Evolutionary conservation across 2,329 filamentous ascomycete genomes (phyloP).

Genomic region (Phoma sp.): DNA sequence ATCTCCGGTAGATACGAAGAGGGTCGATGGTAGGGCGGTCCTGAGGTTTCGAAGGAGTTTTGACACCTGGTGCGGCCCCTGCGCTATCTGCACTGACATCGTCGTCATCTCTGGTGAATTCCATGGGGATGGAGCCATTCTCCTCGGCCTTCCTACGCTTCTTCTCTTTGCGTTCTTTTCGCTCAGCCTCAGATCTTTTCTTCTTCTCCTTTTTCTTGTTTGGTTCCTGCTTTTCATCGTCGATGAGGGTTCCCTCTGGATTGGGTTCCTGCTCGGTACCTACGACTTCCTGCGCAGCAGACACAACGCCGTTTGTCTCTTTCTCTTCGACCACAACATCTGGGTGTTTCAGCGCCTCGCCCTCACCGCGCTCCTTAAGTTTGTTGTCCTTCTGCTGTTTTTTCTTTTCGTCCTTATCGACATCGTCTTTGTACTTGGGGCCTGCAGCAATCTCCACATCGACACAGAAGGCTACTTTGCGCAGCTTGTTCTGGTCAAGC

Average conservation of each 20-base stretch:
- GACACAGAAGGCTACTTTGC: slow-evolving; percentile 92
- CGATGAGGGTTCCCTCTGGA: slow-evolving; percentile 44
- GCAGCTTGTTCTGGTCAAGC: slow-evolving; percentile 78
- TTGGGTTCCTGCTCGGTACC: slow-evolving; percentile 51
- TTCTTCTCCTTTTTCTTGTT: slow-evolving; percentile 93
- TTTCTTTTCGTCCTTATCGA: slow-evolving; percentile 53
- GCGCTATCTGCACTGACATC: slow-evolving; percentile 29
- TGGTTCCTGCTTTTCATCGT: slow-evolving; percentile 45
- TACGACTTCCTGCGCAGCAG: slow-evolving; percentile 48
- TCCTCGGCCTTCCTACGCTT: slow-evolving; percentile 84
- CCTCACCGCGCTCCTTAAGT: slow-evolving; percentile 72
- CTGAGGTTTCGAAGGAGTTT: slow-evolving; percentile 60
- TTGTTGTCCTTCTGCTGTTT: slow-evolving; percentile 63
- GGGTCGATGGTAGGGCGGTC: slow-evolving; percentile 85
- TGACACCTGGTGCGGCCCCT: slow-evolving; percentile 20
- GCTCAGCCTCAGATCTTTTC: slow-evolving; percentile 89
- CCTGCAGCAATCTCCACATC: slow-evolving; percentile 95
- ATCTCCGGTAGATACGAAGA: slow-evolving; percentile 88
- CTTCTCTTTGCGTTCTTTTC: slow-evolving; percentile 90
- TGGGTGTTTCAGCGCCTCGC: slow-evolving; percentile 72
- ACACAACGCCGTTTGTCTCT: slow-evolving; percentile 55
- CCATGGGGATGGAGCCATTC: slow-evolving; percentile 84
- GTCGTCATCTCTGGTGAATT: slow-evolving; percentile 73
- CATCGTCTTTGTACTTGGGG: slow-evolving; percentile 73
- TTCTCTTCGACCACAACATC: slow-evolving; percentile 62